These are phyloP conservation scores for Isoetes taiwanensis DNA, from an alignment of 75 land plant species.

Conservation along the genomic window DNA sequence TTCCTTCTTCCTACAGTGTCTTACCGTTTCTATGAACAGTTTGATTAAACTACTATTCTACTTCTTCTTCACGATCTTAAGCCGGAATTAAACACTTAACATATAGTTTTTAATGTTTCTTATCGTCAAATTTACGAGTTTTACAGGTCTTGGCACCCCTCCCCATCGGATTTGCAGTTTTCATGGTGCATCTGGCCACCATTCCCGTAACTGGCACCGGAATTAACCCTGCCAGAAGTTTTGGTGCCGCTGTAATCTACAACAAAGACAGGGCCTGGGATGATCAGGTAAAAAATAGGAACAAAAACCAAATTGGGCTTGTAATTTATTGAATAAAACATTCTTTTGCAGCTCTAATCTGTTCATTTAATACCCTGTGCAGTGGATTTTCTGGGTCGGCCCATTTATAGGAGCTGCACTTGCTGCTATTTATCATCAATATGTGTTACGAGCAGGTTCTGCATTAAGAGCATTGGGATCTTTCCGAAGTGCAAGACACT, in stretches of 20 bases:
- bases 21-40: no score
- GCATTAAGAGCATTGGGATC: conserved; percentile 41
- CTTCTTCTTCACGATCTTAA: no score
- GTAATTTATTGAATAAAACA: not conserved
- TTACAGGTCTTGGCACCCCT: conserved; percentile 40
- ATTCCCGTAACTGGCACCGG: conserved; percentile 40
- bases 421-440: conserved; percentile 49
- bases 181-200: conserved; percentile 43
- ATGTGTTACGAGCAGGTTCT: conserved; percentile 37
- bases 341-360: not conserved
- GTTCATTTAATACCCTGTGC: conserved; percentile 2
- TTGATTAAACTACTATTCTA: no score
- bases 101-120: not conserved
- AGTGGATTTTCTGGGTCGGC: conserved; percentile 74
- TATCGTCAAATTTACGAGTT: no score
- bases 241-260: conserved; percentile 39
- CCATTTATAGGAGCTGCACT: conserved; percentile 47
- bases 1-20: not conserved
- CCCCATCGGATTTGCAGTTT: conserved; percentile 32
- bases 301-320: not conserved
- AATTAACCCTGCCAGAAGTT: conserved; percentile 35
- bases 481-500: conserved; percentile 35
- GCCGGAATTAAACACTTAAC: not conserved
- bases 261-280: conserved; percentile 33
- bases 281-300: conserved; percentile 30